A percentile compares a stretch with the other conserved stretches of the same genome.
These are phyloP conservation scores for Tylopilus cervinicoccineus DNA, from an alignment of 768 basidiomycete genomes.

Conservation along the genomic window DNA sequence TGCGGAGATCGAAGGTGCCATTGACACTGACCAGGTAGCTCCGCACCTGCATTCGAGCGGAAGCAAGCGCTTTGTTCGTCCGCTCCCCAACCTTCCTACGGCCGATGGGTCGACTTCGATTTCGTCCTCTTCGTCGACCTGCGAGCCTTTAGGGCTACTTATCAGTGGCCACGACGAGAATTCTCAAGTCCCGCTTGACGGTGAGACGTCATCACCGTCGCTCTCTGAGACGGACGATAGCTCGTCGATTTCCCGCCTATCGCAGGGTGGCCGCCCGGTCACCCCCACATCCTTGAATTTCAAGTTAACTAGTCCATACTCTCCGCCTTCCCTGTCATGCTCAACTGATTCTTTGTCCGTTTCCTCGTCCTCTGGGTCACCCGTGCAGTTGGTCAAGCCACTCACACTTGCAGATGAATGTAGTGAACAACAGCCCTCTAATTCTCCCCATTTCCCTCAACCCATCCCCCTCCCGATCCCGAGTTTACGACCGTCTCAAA, in stretches of 20 bases:
- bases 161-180: background rate
- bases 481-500: slow-evolving; percentile 19
- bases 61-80: slow-evolving; percentile 16
- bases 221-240: slow-evolving; percentile 28
- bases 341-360: slow-evolving; percentile 60
- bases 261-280: slow-evolving; percentile 28
- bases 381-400: slow-evolving; percentile 32
- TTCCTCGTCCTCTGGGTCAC: slow-evolving; percentile 47
- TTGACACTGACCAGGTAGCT: background rate
- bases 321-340: slow-evolving; percentile 51
- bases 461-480: slow-evolving; percentile 24
- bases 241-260: slow-evolving; percentile 32
- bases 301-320: slow-evolving; percentile 23
- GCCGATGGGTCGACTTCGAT: background rate
- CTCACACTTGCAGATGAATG: slow-evolving; percentile 34
- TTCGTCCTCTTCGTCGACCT: slow-evolving; percentile 3
- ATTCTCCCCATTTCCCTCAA: slow-evolving; percentile 25
- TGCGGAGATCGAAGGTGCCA: background rate
- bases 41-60: slow-evolving; percentile 6
- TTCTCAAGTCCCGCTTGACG: slow-evolving; percentile 9
- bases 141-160: slow-evolving; percentile 2
- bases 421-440: slow-evolving; percentile 23
- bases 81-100: slow-evolving; percentile 26
- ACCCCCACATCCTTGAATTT: slow-evolving; percentile 33
- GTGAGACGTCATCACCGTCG: slow-evolving; percentile 24